A percentile compares a stretch with the other conserved stretches of the same genome.
Conservation (phyloP, 441 rosid genomes). For the Jatropha multifida region DNA sequence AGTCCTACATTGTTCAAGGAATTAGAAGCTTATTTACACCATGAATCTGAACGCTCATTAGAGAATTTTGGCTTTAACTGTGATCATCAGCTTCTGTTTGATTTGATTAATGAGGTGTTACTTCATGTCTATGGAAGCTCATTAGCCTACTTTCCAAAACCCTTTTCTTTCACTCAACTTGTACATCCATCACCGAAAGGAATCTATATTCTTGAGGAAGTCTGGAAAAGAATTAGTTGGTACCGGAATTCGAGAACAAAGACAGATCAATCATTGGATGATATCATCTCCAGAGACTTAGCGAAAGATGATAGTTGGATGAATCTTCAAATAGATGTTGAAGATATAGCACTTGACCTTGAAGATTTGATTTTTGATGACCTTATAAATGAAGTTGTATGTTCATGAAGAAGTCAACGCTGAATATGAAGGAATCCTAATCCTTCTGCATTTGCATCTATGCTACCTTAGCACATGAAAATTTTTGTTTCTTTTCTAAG, state of each 20-base stretch:
- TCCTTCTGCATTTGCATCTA: no score
- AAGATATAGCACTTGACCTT: conserved; percentile 64
- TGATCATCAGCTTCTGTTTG: conserved; percentile 58
- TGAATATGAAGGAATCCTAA: background rate
- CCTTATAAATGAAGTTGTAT: conserved; percentile 47
- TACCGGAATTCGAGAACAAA: conserved; percentile 28
- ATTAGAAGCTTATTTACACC: conserved; percentile 36
- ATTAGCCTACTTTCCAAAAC: conserved; percentile 56
- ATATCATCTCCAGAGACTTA: conserved; percentile 55
- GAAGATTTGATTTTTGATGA: conserved; percentile 73
- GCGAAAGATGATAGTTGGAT: conserved; percentile 60
- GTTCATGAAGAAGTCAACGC: conserved; percentile 13
- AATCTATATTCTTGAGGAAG: conserved; percentile 49
- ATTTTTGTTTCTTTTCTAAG: conserved; percentile 11
- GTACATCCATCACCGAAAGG: conserved; percentile 40
- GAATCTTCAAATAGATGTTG: conserved; percentile 51
- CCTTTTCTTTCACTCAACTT: conserved; percentile 32
- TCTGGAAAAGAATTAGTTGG: conserved; percentile 61
- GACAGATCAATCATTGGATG: conserved; percentile 52
- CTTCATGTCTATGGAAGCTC: conserved; percentile 42
- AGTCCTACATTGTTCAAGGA: conserved; percentile 58
- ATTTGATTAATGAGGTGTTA: conserved; percentile 59
- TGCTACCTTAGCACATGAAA: conserved; percentile 19
- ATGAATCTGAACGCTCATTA: conserved; percentile 30
- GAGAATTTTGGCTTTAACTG: conserved; percentile 26